Conservation (phyloP, 345 rosid genomes). For the Laguncularia racemosa region DNA sequence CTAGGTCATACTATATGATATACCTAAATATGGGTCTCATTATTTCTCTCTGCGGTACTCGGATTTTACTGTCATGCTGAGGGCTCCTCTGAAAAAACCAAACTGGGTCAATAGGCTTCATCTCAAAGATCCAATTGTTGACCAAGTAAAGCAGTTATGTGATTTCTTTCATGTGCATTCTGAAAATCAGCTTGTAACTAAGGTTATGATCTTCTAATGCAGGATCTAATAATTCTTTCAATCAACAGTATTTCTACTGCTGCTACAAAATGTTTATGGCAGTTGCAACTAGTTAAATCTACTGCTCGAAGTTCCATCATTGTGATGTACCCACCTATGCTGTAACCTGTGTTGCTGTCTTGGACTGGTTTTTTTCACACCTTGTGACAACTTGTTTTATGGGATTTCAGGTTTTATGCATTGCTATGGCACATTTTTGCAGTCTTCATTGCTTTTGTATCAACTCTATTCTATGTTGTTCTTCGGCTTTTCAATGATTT, state of each 20-base stretch:
- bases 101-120: conserved; percentile 66
- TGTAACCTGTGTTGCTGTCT: conserved; percentile 6
- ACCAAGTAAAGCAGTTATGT: conserved; percentile 46
- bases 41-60: conserved; percentile 61
- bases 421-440: conserved; percentile 47
- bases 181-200: neutral
- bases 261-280: conserved; percentile 25
- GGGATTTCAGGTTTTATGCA: conserved; percentile 44
- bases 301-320: conserved; percentile 18
- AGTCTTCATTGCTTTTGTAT: conserved; percentile 37
- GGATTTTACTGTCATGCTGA: conserved; percentile 23
- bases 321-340: conserved; percentile 6
- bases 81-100: conserved; percentile 44
- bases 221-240: conserved; percentile 67
- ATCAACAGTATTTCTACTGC: conserved; percentile 64
- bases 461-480: conserved; percentile 51
- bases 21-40: conserved; percentile 63
- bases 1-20: conserved; percentile 71
- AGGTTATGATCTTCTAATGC: conserved; percentile 12
- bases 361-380: neutral
- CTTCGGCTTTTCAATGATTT: conserved; percentile 35
- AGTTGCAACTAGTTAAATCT: conserved; percentile 26
- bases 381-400: conserved; percentile 21
- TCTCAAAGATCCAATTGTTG: conserved; percentile 37
- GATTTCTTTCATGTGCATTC: conserved; percentile 6